These are phyloP conservation scores for Microcyclosporella mali DNA, from an alignment of 2,329 filamentous ascomycete genomes.

Conservation along the genomic window DNA sequence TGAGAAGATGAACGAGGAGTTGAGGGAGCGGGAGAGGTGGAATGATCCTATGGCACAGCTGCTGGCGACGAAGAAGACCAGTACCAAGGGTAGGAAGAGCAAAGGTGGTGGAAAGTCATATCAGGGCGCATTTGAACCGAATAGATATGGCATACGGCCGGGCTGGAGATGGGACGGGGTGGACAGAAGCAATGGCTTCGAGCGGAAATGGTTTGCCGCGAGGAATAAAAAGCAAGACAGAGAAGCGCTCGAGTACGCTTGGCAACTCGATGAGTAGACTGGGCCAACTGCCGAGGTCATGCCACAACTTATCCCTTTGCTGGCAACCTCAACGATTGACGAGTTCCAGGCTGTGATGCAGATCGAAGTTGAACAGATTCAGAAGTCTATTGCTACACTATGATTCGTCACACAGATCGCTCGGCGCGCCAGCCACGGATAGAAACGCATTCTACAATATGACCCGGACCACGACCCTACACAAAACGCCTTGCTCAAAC, in stretches of 20 bases:
- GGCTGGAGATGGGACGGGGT: slow-evolving; percentile 97
- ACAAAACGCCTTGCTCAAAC: not conserved
- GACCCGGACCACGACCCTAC: no score
- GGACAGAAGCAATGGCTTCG: slow-evolving; percentile 87
- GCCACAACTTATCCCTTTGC: no score
- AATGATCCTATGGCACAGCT: slow-evolving; percentile 89
- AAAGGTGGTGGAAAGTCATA: slow-evolving; percentile 55
- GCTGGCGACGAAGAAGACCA: slow-evolving; percentile 50
- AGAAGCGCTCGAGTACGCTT: slow-evolving; percentile 78
- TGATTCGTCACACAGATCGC: no score
- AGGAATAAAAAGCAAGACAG: slow-evolving; percentile 70
- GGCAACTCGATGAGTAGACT: slow-evolving; percentile 84
- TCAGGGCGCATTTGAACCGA: slow-evolving; percentile 72
- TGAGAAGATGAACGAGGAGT: slow-evolving; percentile 72
- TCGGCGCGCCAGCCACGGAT: no score
- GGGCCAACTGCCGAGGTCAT: no score
- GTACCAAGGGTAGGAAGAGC: slow-evolving; percentile 53
- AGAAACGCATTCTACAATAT: no score
- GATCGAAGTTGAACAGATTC: no score
- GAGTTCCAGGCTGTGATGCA: no score
- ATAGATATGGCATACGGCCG: slow-evolving; percentile 87
- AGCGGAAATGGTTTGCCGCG: slow-evolving; percentile 85
- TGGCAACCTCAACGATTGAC: no score
- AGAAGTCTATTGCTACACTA: no score
- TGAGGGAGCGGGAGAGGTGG: slow-evolving; percentile 74